Evolutionary conservation across 2,329 filamentous ascomycete genomes (phyloP).

Genomic region (Tympanopsis confertula): DNA sequence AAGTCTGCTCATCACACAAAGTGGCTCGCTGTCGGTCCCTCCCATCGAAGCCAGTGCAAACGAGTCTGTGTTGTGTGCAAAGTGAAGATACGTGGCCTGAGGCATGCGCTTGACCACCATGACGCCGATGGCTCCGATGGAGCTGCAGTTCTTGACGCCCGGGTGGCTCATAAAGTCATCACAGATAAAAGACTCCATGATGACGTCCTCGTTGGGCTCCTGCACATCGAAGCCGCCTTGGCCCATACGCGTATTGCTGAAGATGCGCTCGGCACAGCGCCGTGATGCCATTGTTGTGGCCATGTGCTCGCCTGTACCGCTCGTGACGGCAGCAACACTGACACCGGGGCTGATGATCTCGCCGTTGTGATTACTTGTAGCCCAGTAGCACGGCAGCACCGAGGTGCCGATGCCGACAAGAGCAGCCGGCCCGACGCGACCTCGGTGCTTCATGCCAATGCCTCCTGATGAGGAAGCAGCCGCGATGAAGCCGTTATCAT

Average conservation of each 20-base stretch:
- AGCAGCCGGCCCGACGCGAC: constrained; percentile 82
- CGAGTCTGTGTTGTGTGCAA: constrained; percentile 89
- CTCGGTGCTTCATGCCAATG: constrained; percentile 95
- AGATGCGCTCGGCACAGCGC: constrained; percentile 76
- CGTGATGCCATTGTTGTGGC: constrained; percentile 85
- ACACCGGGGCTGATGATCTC: constrained; percentile 56
- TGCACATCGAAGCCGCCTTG: constrained; percentile 48
- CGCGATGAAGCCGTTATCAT: constrained; percentile 74
- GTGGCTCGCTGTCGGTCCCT: constrained; percentile 60
- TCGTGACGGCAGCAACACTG: constrained; percentile 75
- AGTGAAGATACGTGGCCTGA: constrained; percentile 72
- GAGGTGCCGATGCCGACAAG: constrained; percentile 84
- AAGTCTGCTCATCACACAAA: constrained; percentile 80
- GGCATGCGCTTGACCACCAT: constrained; percentile 78
- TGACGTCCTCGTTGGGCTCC: constrained; percentile 66
- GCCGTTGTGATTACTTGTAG: constrained; percentile 32
- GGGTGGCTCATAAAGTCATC: constrained; percentile 91
- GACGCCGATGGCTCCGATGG: constrained; percentile 79
- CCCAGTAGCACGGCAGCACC: constrained; percentile 64
- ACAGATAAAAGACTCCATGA: constrained; percentile 65
- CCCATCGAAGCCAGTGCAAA: constrained; percentile 84
- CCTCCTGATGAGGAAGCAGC: constrained; percentile 92
- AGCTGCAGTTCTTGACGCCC: constrained; percentile 68
- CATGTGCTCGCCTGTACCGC: constrained; percentile 96
- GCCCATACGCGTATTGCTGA: constrained; percentile 52